These are phyloP conservation scores for Clonostachys solani DNA, from an alignment of 2,329 filamentous ascomycete species.

Conservation along the genomic window DNA sequence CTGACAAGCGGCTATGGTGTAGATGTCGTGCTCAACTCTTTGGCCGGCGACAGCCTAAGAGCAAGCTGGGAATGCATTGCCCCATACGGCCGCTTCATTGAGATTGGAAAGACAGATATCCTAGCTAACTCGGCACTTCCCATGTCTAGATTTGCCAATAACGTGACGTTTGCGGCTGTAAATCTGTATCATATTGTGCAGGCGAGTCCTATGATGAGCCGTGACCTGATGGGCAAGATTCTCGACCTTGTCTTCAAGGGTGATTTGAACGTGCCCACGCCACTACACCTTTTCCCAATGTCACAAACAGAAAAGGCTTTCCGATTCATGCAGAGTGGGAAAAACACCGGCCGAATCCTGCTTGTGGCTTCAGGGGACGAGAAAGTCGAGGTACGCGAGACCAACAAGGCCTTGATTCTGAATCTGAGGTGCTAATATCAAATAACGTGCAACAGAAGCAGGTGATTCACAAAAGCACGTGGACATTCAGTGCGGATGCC, in stretches of 20 bases:
- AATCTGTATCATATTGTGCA: slow-evolving; percentile 2
- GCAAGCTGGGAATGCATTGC: slow-evolving; percentile 32
- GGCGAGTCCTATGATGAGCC: neutral
- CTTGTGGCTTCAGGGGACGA: slow-evolving; percentile 3
- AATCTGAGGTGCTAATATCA: too few species aligned
- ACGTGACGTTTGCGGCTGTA: slow-evolving; percentile 8
- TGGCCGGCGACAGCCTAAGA: neutral
- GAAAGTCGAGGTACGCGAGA: slow-evolving; percentile 2
- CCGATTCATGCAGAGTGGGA: slow-evolving; percentile 9
- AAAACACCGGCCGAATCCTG: slow-evolving; percentile 9
- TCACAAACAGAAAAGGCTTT: slow-evolving; percentile 9
- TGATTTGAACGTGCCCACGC: slow-evolving; percentile 3
- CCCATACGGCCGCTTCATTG: slow-evolving; percentile 39
- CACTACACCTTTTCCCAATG: slow-evolving; percentile 4
- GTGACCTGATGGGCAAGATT: slow-evolving; percentile 1
- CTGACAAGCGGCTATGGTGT: slow-evolving; percentile 47
- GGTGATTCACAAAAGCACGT: too few species aligned
- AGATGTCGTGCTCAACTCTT: slow-evolving; percentile 60
- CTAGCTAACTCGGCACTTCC: neutral
- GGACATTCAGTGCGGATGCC: slow-evolving; percentile 5
- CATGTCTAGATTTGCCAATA: slow-evolving; percentile 20
- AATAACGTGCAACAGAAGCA: too few species aligned
- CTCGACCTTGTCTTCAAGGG: slow-evolving; percentile 1
- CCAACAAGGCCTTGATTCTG: too few species aligned
- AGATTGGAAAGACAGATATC: slow-evolving; percentile 10